A percentile compares a stretch with the other conserved stretches of the same genome.
These are phyloP conservation scores for Hirschfeldia incana DNA, from an alignment of 345 rosid genomes.

Conservation along the genomic window DNA sequence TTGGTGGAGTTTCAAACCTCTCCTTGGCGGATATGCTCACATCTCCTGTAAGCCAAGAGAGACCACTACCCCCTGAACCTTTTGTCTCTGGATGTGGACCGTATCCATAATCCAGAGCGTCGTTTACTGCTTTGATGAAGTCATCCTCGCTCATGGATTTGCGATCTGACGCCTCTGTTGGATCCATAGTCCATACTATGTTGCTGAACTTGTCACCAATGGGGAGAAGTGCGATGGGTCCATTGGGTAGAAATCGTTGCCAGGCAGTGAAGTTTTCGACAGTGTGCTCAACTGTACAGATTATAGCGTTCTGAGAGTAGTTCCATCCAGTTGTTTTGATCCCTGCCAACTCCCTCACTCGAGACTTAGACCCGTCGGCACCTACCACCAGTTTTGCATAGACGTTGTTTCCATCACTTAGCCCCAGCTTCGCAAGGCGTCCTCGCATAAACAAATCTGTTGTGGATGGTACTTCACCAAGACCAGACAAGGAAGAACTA, in stretches of 20 bases:
- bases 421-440: conserved; percentile 68
- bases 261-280: conserved; percentile 72
- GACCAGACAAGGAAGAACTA: conserved; percentile 44
- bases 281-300: conserved; percentile 87
- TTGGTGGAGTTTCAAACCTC: conserved; percentile 77
- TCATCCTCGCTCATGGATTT: conserved; percentile 77
- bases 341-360: conserved; percentile 82
- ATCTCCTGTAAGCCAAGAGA: conserved; percentile 64
- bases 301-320: conserved; percentile 86
- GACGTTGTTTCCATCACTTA: conserved; percentile 69
- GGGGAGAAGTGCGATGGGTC: conserved; percentile 90
- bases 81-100: conserved; percentile 77
- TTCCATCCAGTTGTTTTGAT: conserved; percentile 85
- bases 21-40: conserved; percentile 48
- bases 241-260: conserved; percentile 93
- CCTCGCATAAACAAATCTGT: conserved; percentile 47
- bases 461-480: conserved; percentile 45
- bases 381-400: conserved; percentile 96
- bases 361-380: conserved; percentile 95
- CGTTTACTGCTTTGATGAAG: conserved; percentile 72
- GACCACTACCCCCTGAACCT: conserved; percentile 41
- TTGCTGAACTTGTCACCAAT: conserved; percentile 87
- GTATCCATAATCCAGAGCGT: conserved; percentile 80
- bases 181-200: conserved; percentile 93
- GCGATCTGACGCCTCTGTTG: conserved; percentile 60